These are phyloP conservation scores for Mucor velutinosus DNA, from an alignment of 371 early-diverging fungal genomes.

Conservation along the genomic window DNA sequence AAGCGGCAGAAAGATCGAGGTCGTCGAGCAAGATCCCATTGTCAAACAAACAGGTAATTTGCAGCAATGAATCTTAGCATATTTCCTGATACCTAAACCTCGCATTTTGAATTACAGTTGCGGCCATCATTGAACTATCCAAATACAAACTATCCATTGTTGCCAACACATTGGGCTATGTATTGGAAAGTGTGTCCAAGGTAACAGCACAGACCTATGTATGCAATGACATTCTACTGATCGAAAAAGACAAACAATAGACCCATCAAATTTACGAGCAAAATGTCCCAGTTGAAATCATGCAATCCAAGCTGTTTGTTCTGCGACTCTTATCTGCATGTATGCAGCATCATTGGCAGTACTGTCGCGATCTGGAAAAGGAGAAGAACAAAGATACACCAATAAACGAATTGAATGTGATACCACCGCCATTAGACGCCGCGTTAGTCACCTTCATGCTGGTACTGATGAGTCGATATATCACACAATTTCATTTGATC, in stretches of 20 bases:
- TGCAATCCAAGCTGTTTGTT: slow-evolving; percentile 78
- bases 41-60: slow-evolving; percentile 61
- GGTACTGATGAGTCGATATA: slow-evolving; percentile 64
- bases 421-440: slow-evolving; percentile 70
- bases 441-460: slow-evolving; percentile 68
- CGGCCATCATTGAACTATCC: slow-evolving; percentile 68
- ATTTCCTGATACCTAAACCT: neutral
- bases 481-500: slow-evolving; percentile 52
- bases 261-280: slow-evolving; percentile 51
- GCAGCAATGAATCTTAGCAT: neutral
- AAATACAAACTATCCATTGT: slow-evolving; percentile 60
- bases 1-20: slow-evolving; percentile 57
- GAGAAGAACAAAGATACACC: slow-evolving; percentile 18
- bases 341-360: slow-evolving; percentile 71
- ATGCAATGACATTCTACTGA: neutral
- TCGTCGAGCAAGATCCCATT: slow-evolving; percentile 66
- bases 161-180: slow-evolving; percentile 56
- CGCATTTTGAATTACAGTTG: slow-evolving; percentile 32
- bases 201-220: slow-evolving; percentile 31
- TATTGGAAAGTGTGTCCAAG: slow-evolving; percentile 67
- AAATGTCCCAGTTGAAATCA: slow-evolving; percentile 60
- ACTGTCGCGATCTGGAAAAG: slow-evolving; percentile 19
- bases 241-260: neutral
- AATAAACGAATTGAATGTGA: slow-evolving; percentile 6
- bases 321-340: slow-evolving; percentile 75